Percentiles rank a stretch among this genome's conserved stretches.
Conservation (phyloP, 352 stramenopile species). For the Phytophthora cryptogea region DNA sequence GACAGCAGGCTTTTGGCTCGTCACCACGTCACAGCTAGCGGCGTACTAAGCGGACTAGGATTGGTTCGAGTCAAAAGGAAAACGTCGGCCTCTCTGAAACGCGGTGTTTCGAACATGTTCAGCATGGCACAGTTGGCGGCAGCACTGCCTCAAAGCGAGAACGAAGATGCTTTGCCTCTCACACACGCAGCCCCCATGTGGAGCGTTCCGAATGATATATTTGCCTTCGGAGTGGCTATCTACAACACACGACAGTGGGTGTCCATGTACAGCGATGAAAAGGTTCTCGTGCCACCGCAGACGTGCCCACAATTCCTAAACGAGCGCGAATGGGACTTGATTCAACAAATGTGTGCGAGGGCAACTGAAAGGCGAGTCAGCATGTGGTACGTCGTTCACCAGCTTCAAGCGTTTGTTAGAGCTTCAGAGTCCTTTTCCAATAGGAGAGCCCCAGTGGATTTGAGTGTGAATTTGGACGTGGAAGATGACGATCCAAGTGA, state of each 20-base stretch:
- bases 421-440: conserved; percentile 2
- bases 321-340: conserved; percentile 28
- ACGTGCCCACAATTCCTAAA: conserved; percentile 19
- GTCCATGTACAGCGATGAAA: conserved; percentile 21
- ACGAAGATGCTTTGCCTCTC: conserved; percentile 2
- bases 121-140: conserved; percentile 10
- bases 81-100: conserved; percentile 15
- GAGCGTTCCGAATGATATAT: conserved; percentile 30
- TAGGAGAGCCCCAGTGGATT: conserved; percentile 22
- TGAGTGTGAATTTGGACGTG: conserved; percentile 23
- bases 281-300: conserved; percentile 14
- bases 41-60: conserved; percentile 26
- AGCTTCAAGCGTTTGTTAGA: conserved; percentile 26
- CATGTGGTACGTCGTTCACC: conserved; percentile 40
- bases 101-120: conserved; percentile 27
- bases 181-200: conserved; percentile 5
- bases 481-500: conserved; percentile 22
- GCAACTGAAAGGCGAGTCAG: conserved; percentile 13
- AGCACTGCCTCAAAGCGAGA: neutral
- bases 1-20: conserved; percentile 25
- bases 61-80: conserved; percentile 28
- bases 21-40: conserved; percentile 19
- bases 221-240: conserved; percentile 29
- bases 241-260: conserved; percentile 30
- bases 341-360: conserved; percentile 30